phyloP scores from a whole-genome alignment of 2,329 filamentous ascomycete species.

The Aurifilum marmelostoma region DNA sequence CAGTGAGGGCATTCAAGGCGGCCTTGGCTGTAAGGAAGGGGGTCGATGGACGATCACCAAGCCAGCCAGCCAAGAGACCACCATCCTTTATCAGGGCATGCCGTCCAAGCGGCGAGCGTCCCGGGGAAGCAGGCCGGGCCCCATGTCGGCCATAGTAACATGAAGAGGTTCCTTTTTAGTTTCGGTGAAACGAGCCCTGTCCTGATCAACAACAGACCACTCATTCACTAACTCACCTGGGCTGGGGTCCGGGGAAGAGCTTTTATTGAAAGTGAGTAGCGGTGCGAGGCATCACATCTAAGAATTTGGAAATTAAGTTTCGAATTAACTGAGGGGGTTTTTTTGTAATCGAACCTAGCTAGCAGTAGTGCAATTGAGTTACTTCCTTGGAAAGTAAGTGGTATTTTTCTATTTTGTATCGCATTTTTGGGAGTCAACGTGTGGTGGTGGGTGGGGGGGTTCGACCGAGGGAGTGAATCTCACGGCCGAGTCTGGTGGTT shows the following conservation, averaged over 20 bases:
- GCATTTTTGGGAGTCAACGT: not conserved
- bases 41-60: not conserved
- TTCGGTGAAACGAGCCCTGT: not conserved
- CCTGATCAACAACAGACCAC: not conserved
- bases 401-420: not conserved
- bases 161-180: not conserved
- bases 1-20: conserved; percentile 9
- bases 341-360: not conserved
- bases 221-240: not conserved
- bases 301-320: not conserved
- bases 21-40: not conserved
- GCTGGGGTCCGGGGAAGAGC: too few relatives aligned
- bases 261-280: not conserved
- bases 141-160: not conserved
- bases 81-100: not conserved
- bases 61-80: not conserved
- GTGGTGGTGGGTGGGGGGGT: not conserved
- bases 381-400: not conserved
- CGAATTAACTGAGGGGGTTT: not conserved
- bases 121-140: not conserved
- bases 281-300: not conserved
- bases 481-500: conserved; percentile 12
- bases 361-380: not conserved
- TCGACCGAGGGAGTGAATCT: not conserved
- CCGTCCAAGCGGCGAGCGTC: conserved; percentile 5